phyloP scores from a whole-genome alignment of 2,329 filamentous ascomycete genomes.

The Neocucurbitaria cava region DNA sequence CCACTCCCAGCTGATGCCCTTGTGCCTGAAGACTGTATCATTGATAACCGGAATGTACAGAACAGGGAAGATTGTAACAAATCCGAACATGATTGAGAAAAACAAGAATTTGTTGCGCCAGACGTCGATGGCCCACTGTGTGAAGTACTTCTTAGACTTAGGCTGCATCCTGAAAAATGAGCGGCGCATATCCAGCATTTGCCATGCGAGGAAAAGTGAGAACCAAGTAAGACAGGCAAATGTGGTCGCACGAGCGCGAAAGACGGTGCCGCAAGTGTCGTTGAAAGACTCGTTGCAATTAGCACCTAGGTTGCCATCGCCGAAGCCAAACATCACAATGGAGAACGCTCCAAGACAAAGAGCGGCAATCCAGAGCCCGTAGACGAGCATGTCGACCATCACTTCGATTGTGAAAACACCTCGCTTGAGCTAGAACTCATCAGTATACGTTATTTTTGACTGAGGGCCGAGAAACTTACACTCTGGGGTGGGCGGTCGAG shows the following conservation, averaged over 20 bases:
- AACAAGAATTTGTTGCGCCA: slow-evolving; percentile 73
- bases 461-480: slow-evolving; percentile 17
- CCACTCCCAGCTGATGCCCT: slow-evolving; percentile 73
- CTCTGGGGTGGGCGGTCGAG: slow-evolving; percentile 39
- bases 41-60: slow-evolving; percentile 73
- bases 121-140: slow-evolving; percentile 70
- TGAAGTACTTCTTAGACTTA: slow-evolving; percentile 60
- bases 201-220: slow-evolving; percentile 78
- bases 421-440: slow-evolving; percentile 34
- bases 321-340: slow-evolving; percentile 44
- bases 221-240: slow-evolving; percentile 80
- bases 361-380: slow-evolving; percentile 43
- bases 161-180: slow-evolving; percentile 79
- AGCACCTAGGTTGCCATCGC: slow-evolving; percentile 39
- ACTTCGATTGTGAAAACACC: slow-evolving; percentile 47
- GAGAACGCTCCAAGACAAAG: slow-evolving; percentile 44
- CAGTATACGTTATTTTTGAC: slow-evolving; percentile 7
- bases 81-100: slow-evolving; percentile 50
- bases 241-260: slow-evolving; percentile 70
- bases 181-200: slow-evolving; percentile 71
- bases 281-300: slow-evolving; percentile 43
- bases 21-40: slow-evolving; percentile 69
- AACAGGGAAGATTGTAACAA: slow-evolving; percentile 41
- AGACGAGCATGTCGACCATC: slow-evolving; percentile 46
- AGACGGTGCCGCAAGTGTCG: slow-evolving; percentile 37